Evolutionary conservation across 169 alveolate species (phyloP), one percentile per base, ranked within the genome.

Genomic region (Besnoitia besnoiti): DNA sequence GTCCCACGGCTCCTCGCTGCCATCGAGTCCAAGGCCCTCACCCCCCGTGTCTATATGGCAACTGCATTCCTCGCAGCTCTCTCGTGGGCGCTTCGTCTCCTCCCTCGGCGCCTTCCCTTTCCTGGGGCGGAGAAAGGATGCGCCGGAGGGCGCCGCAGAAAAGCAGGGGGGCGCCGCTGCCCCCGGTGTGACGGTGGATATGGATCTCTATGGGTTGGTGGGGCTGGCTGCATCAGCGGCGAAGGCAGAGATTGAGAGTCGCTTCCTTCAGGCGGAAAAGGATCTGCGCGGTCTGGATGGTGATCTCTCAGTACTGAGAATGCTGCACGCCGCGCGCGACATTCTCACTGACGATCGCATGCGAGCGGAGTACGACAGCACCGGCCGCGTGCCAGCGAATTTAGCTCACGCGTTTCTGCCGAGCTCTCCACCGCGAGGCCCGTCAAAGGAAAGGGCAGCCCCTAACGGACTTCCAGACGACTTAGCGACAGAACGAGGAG

Each of bases 161-260:
- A 55, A 21, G 24, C 33, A 55, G 33, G 67, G 3, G 5, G 67
- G 12, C 27, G 5, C 67, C 67, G 12, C 33, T 55, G 33, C 67
- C 33, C 4, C 5, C 12, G 24, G 67, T n/a, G 67, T 55, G 44
- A 39, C 16, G n/a, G 82, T 37, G 16, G 46, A 73, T 10, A 7
- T 73, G 39, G 82, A 73, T 73, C 82, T 73, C n/a, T 73, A 73
- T 73, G 82, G 24, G 2, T 42, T 73, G 3, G 82, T 73, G 3
- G 82, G 82, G 24, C 44, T 73, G 8, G 14, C 82, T n/a, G 16
- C 14, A 19, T 16, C 12, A 19, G 82, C 82, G 12, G 39, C 14
- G 46, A 73, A 73, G 82, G n/a, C 46, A 37, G 82, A 73, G 82
- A 73, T 73, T 37, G 82, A 73, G 8, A n/a, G 24, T n/a, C 82